phyloP scores from a whole-genome alignment of 768 basidiomycete genomes.

The Mycena amicta region DNA sequence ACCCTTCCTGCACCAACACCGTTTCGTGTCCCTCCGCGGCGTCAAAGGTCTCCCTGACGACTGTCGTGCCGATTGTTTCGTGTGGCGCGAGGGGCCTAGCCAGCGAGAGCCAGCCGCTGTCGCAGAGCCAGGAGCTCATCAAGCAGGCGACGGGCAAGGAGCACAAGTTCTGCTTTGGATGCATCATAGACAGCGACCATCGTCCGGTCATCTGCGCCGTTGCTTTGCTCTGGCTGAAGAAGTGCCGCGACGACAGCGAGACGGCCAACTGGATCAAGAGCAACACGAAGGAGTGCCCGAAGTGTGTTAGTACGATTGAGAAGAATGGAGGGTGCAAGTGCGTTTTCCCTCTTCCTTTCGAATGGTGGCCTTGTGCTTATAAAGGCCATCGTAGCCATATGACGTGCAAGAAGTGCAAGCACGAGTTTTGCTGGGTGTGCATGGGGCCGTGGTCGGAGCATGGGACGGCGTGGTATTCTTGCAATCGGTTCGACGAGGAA shows the following conservation, averaged over 20 bases:
- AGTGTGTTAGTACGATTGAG: slow-evolving; percentile 98
- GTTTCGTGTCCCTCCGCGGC: slow-evolving; percentile 86
- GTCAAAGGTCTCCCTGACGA: slow-evolving; percentile 69
- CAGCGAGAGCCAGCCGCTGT: slow-evolving; percentile 31
- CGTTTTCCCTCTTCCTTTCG: slow-evolving; percentile 13
- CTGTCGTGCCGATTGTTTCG: slow-evolving; percentile 84
- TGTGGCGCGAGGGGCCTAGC: slow-evolving; percentile 69
- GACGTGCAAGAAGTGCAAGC: slow-evolving; percentile 99
- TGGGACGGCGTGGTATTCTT: slow-evolving; percentile 97
- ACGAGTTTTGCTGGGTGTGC: slow-evolving; percentile 99
- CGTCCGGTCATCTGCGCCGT: slow-evolving; percentile 88
- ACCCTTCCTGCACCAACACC: slow-evolving; percentile 92
- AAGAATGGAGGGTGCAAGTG: slow-evolving; percentile 99
- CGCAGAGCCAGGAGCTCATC: slow-evolving; percentile 33
- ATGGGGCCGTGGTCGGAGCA: slow-evolving; percentile 99
- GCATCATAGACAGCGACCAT: slow-evolving; percentile 85
- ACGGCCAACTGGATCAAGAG: slow-evolving; percentile 99
- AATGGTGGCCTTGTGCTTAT: slow-evolving; percentile 4
- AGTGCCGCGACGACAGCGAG: slow-evolving; percentile 96
- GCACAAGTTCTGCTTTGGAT: slow-evolving; percentile 95
- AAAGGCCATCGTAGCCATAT: slow-evolving; percentile 80
- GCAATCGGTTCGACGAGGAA: slow-evolving; percentile 96
- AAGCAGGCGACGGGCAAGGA: slow-evolving; percentile 42
- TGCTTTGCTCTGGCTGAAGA: slow-evolving; percentile 93
- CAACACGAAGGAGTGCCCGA: slow-evolving; percentile 96